Evolutionary conservation across 1,284 basidiomycete species (phyloP), one percentile per base, ranked within the genome.

Genomic region (Wallemia hederae): DNA sequence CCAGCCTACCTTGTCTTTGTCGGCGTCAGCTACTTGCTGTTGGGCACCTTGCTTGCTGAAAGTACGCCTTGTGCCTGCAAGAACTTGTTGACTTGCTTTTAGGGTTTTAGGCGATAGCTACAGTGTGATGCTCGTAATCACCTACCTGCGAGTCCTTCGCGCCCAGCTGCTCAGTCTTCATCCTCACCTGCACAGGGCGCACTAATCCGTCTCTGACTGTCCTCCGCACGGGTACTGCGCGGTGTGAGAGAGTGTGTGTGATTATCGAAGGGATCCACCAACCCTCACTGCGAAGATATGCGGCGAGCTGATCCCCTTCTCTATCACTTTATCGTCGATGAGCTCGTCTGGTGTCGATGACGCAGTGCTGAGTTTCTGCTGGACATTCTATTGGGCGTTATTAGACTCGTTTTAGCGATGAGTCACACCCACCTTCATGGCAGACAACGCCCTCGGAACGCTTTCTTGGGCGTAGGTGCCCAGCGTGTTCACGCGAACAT

Each of bases 201-300:
- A 85, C 75, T 66, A 90, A 89, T 1, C 83, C 88, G 67, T 91
- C 87, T 24, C 88, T 78, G 22, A 91, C 83, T 0, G 87, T 91
- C 27, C 76, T 76, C 17, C 87, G 78, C 0, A 83, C 83, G 1
- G 87, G 86, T 17, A 89, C 86, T 87, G 60, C 9, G 34, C 5
- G 60, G 55, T 60, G 58, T 60, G 24, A 34, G 34, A n/a, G n/a
- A 29, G 58, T 31, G 55, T 59, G 29, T 62, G 33, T 33, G 29
- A 58, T 27, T 55, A 55, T 59, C 60, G 31, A 49, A 49, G 34
- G 25, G 29, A 17, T 73, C 62, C 63, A 80, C 85, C 74, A 60
- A 88, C 85, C 55, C 83, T 77, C 60, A 87, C 71, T n/a, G 83
- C 74, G 66, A 83, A 85, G 0, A 82, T 74, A 1, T 67, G 65